phyloP scores from a whole-genome alignment of 306 rosid genomes.

The Castanopsis chinensis region DNA sequence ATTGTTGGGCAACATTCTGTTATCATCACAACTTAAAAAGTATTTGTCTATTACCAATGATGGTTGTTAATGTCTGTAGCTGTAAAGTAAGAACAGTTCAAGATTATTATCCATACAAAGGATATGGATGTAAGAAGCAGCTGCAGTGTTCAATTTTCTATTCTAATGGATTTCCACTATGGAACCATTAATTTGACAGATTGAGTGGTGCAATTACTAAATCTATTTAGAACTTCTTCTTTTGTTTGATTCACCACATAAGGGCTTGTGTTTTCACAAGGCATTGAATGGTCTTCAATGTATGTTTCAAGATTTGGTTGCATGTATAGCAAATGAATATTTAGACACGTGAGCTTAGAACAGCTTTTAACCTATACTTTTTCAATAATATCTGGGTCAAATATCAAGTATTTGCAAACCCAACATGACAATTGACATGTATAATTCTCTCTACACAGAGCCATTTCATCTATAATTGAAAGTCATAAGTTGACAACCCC shows the following conservation, averaged over 20 bases:
- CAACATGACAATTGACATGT: not conserved
- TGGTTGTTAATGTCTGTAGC: not conserved
- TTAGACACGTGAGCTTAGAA: not conserved
- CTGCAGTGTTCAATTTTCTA: not conserved
- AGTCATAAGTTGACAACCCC: not conserved
- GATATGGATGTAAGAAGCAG: not conserved
- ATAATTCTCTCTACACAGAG: not conserved
- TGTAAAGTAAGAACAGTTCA: not conserved
- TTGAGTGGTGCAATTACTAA: not conserved
- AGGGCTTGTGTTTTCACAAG: not conserved
- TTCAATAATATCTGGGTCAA: not conserved
- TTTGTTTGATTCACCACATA: not conserved
- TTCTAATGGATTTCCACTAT: not conserved
- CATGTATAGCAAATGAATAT: not conserved
- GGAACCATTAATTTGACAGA: not conserved
- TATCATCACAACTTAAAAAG: not conserved
- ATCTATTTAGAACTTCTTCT: not conserved
- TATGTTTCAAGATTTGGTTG: not conserved
- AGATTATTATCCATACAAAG: not conserved
- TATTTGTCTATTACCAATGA: not conserved
- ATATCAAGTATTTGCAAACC: not conserved
- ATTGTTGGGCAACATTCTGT: not conserved
- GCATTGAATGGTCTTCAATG: not conserved
- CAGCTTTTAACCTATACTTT: not conserved
- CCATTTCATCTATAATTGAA: not conserved